Evolutionary conservation across 2,329 filamentous ascomycete species (phyloP), one percentile per base, ranked within the genome.

Genomic region (Seiridium unicorne): DNA sequence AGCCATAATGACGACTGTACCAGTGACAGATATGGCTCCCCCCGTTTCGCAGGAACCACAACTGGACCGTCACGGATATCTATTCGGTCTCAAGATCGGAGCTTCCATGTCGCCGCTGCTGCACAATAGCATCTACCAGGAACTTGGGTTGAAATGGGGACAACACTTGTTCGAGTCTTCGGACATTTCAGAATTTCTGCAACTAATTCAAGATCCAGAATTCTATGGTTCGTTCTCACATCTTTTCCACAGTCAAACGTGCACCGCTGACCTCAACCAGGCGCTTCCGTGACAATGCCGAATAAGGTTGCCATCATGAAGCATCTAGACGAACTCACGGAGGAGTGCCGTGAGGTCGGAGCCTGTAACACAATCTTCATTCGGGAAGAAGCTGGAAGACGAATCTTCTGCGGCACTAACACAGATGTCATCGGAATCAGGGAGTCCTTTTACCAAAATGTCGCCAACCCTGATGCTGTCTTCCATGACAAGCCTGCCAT

Each of bases 331-430:
- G 84, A 88, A 58, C 78, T 93, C 44, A 92, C 90, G 5, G 82
- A 86, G 31, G 89, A 93, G 74, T 90, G 86, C 65, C 82, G 83
- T 55, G 86, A 88, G 42, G 88, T 93, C 31, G 90, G 91, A 53
- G 91, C 91, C 55, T 89, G 89, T 74, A 94, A 95, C 79, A 95
- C 91, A 0, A 82, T 94, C 57, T 93, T 89, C 77, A 72, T 91
- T 51, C 79, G 83, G 31, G 73, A 77, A 51, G 71, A 72, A 13
- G 73, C 79, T 51, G 81, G 83, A 55, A 74, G 75, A 40, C 77
- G 81, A 18, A 68, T 82, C 51, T 85, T 85, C 64, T 86, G 89
- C 73, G 91, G 91, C 57, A 89, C 90, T 48, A 94, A 95, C 77
- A 94, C 91, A 3, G 91, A 95, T 74, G 90, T 89, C 61, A 82